Evolutionary conservation across 345 rosid species (phyloP), one percentile per base, ranked within the genome.

Genomic region (Triadica sebifera): DNA sequence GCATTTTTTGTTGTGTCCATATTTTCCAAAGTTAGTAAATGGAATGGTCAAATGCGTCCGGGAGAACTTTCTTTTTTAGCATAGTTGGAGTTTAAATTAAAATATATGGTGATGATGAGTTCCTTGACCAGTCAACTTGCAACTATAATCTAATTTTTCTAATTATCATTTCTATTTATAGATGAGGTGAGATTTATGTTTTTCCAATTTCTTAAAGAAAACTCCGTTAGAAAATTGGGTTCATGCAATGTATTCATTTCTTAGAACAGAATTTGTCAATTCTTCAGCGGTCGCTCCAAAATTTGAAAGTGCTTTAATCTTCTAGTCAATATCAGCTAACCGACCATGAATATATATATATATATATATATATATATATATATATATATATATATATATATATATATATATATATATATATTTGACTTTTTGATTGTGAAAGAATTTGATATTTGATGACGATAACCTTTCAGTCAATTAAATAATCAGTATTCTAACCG

Each of bases 251-350:
- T 8, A 67, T 62, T 80, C 67, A 74, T 70, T 66, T 29, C 29
- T 25, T 43, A 46, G 53, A 70, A 37, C 10, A 71, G 64, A 65
- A 37, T 5, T 22, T 75, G 74, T 58, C 75, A 68, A 65, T 74
- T 74, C 69, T 49, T 49, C 38, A 22, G 2, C 2, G 77, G 25
- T 71, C 79, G 71, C 67, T 37, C 72, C 74, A 69, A 60, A 24
- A 45, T 56, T 6, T 2, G 34, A 1, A n/a, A 65, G 71, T 20
- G 76, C 71, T 46, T 74, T 77, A 46, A 70, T 58, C 66, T 70
- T 49, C 63, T 1, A 15, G 84, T 83, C 84, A 83, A 83, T 12
- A 52, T 74, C 79, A 83, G 81, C 58, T 80, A 71, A 73, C 83
- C 85, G 74, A 72, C 82, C 34, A 29, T 29, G 34, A n/a, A n/a